Conservation (phyloP, 768 basidiomycete species). For the Pleurotus platypus region DNA sequence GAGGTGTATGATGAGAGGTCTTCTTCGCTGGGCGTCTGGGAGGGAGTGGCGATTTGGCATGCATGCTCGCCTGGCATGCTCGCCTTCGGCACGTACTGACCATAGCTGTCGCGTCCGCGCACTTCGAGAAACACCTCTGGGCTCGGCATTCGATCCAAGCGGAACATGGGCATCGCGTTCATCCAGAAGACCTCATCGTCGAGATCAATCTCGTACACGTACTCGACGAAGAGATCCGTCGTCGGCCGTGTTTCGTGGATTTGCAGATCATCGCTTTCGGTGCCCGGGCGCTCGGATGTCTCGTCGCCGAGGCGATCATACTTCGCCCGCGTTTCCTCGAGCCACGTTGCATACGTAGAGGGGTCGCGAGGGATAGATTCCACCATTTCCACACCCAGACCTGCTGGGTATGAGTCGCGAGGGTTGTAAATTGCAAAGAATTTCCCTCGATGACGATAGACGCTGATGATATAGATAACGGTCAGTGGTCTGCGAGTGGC, state of each 20-base stretch:
- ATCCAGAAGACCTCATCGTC: constrained; percentile 22
- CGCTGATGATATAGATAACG: background rate
- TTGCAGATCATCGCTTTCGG: background rate
- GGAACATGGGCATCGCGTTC: constrained; percentile 6
- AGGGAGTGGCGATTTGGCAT: constrained; percentile 14
- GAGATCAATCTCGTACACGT: constrained; percentile 25
- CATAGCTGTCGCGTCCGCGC: constrained; percentile 17
- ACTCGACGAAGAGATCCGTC: constrained; percentile 21
- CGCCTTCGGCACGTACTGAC: constrained; percentile 7
- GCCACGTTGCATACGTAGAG: constrained; percentile 14
- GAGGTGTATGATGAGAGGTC: constrained; percentile 10
- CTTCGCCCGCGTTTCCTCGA: constrained; percentile 7
- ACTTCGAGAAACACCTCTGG: constrained; percentile 9
- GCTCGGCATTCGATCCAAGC: constrained; percentile 13
- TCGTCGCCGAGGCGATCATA: background rate
- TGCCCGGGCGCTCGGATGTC: background rate
- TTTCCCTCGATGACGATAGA: constrained; percentile 14
- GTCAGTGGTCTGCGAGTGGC: background rate
- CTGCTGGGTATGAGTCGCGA: constrained; percentile 19
- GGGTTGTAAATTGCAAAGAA: constrained; percentile 17
- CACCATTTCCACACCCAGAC: constrained; percentile 17
- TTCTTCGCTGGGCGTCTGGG: constrained; percentile 4
- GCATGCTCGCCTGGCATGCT: constrained; percentile 13
- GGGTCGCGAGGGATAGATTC: constrained; percentile 14
- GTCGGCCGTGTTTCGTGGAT: constrained; percentile 6